Evolutionary conservation across 805 yeast species (phyloP).

Genomic region (Zygoascus bituminiphila): DNA sequence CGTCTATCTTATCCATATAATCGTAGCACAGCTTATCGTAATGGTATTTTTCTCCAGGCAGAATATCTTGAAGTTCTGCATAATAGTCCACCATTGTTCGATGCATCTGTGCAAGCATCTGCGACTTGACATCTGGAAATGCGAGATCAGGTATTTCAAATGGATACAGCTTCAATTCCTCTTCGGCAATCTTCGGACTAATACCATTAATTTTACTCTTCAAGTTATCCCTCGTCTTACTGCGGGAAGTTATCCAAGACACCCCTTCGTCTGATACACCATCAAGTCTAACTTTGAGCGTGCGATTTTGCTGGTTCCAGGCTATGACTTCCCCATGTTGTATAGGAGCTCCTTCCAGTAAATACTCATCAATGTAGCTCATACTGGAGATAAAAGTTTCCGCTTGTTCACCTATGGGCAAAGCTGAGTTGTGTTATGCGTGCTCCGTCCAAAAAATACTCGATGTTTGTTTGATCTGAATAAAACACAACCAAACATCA

Average conservation of each 20-base stretch:
- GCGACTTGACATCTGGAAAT: conserved; percentile 10
- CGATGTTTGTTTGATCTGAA: not conserved
- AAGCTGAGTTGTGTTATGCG: too few relatives aligned
- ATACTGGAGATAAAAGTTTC: not conserved
- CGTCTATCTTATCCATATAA: not conserved
- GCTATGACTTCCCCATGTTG: conserved; percentile 17
- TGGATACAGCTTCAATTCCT: conserved; percentile 18
- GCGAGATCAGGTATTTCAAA: conserved; percentile 12
- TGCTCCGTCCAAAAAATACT: not conserved
- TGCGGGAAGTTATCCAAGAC: conserved; percentile 22
- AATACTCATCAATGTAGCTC: not conserved
- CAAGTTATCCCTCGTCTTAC: not conserved
- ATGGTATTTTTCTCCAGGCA: not conserved
- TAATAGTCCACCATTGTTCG: conserved; percentile 6
- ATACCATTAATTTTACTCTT: not conserved
- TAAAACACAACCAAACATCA: not conserved
- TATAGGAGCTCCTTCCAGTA: conserved; percentile 22
- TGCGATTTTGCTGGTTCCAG: conserved; percentile 20
- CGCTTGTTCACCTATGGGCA: too few relatives aligned
- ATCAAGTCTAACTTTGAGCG: conserved; percentile 20
- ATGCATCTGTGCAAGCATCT: conserved; percentile 13
- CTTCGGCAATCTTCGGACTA: conserved; percentile 1
- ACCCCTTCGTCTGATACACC: conserved; percentile 19
- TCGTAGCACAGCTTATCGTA: not conserved
- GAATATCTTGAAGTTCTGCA: not conserved